Percentiles rank a stretch among this genome's conserved stretches.
Evolutionary conservation across 306 rosid species (phyloP).

Genomic region (Gleditsia sinensis): DNA sequence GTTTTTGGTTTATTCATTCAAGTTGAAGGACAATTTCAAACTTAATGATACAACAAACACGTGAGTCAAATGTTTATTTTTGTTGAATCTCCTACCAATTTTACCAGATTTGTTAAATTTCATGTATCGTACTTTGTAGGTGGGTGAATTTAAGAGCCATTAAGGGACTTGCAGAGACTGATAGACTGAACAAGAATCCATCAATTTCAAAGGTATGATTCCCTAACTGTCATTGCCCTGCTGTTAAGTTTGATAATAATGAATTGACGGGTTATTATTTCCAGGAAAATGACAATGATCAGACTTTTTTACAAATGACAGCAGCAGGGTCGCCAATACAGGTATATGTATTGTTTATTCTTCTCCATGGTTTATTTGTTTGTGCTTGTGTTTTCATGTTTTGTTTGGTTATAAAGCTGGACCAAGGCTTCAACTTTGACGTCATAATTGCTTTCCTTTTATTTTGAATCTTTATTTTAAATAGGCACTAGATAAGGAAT

Average conservation of each 20-base stretch:
- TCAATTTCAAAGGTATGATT: constrained; percentile 50
- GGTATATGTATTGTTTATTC: constrained; percentile 40
- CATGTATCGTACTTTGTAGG: constrained; percentile 37
- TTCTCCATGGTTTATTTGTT: constrained; percentile 13
- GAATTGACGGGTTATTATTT: constrained; percentile 34
- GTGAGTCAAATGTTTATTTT: constrained; percentile 52
- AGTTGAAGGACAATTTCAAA: constrained; percentile 60
- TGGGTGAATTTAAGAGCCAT: constrained; percentile 66
- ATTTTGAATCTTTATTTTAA: neutral
- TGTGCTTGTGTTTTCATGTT: constrained; percentile 15
- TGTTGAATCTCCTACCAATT: constrained; percentile 12
- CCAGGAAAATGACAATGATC: constrained; percentile 45
- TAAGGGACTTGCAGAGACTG: constrained; percentile 57
- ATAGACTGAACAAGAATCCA: constrained; percentile 43
- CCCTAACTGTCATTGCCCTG: neutral
- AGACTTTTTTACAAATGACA: constrained; percentile 45
- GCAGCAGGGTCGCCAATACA: constrained; percentile 48
- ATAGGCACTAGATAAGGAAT: neutral
- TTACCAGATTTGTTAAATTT: constrained; percentile 11
- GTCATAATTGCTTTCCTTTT: constrained; percentile 2
- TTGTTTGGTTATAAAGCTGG: constrained; percentile 11
- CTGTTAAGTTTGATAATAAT: constrained; percentile 23
- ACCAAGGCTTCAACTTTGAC: constrained; percentile 18
- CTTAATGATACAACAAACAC: constrained; percentile 61
- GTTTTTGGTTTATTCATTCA: constrained; percentile 34